Conservation (phyloP, 257 asterid genomes). For the Nicotiana benthamiana region DNA sequence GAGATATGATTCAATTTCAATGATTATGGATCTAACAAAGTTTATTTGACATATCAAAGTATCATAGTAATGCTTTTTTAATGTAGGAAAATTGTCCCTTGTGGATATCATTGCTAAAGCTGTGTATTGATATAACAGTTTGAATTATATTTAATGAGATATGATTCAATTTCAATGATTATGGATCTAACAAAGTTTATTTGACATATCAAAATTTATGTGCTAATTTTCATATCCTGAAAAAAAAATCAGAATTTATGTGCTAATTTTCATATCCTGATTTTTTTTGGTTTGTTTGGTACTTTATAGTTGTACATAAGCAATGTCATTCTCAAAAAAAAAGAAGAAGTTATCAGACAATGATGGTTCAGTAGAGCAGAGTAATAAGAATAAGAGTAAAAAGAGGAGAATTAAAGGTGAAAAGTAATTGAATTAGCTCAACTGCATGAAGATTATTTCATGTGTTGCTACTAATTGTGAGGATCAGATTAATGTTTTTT, state of each 20-base stretch:
- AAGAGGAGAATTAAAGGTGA: slow-evolving; percentile 22
- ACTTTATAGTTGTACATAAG: no score
- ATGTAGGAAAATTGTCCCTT: not conserved
- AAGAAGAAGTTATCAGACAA: no score
- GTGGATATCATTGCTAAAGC: not conserved
- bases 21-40: not conserved
- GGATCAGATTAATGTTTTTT: not conserved
- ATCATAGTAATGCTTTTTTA: not conserved
- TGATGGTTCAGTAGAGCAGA: slow-evolving; percentile 6
- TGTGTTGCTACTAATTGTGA: not conserved
- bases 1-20: not conserved
- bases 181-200: not conserved
- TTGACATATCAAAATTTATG: not conserved
- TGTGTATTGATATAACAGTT: not conserved
- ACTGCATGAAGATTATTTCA: not conserved
- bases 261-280: no score
- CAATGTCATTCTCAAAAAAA: no score
- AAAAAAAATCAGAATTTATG: no score
- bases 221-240: no score
- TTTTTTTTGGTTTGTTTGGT: no score
- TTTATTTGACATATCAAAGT: not conserved
- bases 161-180: not conserved
- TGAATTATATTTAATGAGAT: not conserved
- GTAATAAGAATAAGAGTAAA: slow-evolving; percentile 23
- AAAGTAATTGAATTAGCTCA: not conserved